Percentiles rank a stretch among this genome's conserved stretches.
phyloP scores from a whole-genome alignment of 2,329 filamentous ascomycete species.

The Calonectria hawksworthii region DNA sequence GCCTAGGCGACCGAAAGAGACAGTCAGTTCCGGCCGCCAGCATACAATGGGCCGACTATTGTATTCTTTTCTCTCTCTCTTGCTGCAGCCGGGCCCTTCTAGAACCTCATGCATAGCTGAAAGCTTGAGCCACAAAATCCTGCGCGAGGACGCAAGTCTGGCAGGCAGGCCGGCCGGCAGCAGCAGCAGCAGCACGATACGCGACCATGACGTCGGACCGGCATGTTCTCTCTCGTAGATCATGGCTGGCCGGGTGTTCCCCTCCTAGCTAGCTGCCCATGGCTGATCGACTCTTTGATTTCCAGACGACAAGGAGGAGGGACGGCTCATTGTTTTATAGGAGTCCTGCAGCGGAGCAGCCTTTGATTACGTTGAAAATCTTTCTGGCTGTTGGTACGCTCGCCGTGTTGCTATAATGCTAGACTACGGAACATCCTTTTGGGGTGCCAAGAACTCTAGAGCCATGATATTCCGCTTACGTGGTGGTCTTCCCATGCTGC shows the following conservation, averaged over 20 bases:
- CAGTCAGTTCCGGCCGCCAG: not conserved
- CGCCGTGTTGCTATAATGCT: not conserved
- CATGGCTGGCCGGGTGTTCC: not conserved
- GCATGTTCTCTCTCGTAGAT: not conserved
- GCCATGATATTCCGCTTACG: too few species aligned
- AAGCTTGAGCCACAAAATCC: not conserved
- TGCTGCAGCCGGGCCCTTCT: conserved; percentile 4
- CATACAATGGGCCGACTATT: conserved; percentile 2
- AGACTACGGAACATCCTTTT: not conserved
- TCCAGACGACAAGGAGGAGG: not conserved
- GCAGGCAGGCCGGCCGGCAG: not conserved
- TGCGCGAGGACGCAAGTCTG: not conserved
- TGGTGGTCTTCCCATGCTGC: too few species aligned
- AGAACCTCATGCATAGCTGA: not conserved
- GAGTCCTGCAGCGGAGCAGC: not conserved
- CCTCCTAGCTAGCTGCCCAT: not conserved
- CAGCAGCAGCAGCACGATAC: not conserved
- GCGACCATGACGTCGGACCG: not conserved
- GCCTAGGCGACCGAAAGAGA: not conserved
- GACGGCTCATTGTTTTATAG: not conserved
- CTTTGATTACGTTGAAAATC: not conserved
- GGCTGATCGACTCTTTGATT: not conserved
- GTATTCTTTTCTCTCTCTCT: too few species aligned
- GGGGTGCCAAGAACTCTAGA: not conserved
- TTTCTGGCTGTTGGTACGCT: not conserved